Conservation (phyloP, 2,329 filamentous ascomycete species). For the Nigrospora osmanthi region DNA sequence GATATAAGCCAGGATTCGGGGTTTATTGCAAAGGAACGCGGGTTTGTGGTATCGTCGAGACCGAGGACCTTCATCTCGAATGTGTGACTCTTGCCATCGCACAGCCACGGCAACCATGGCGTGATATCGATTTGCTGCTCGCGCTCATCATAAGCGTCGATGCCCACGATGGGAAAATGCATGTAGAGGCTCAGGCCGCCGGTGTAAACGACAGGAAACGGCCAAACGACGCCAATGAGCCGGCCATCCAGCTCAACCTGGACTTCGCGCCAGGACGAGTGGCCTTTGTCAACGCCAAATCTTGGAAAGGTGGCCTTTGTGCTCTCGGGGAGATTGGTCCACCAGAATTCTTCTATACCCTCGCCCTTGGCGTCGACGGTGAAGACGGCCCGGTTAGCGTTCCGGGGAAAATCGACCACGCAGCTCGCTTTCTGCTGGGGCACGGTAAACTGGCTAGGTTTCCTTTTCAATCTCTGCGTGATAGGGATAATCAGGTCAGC, state of each 20-base stretch:
- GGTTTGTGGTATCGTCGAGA: constrained; percentile 46
- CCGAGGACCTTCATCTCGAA: constrained; percentile 64
- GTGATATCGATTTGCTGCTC: constrained; percentile 80
- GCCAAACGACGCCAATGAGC: constrained; percentile 68
- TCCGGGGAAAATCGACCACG: constrained; percentile 54
- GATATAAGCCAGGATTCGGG: constrained; percentile 68
- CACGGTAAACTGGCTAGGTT: constrained; percentile 59
- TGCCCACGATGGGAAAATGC: constrained; percentile 71
- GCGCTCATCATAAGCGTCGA: constrained; percentile 69
- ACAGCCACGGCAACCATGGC: constrained; percentile 63
- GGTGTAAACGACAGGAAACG: constrained; percentile 75
- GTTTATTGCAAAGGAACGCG: constrained; percentile 44
- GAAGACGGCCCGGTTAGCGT: constrained; percentile 62
- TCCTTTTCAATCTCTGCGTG: constrained; percentile 43
- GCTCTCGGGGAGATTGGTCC: constrained; percentile 64
- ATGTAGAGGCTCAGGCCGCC: constrained; percentile 73
- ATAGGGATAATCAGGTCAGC: constrained; percentile 59
- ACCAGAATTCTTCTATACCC: constrained; percentile 76
- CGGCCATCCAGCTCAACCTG: constrained; percentile 67
- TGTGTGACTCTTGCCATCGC: constrained; percentile 55
- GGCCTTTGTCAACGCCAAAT: constrained; percentile 55
- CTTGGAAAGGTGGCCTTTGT: constrained; percentile 50
- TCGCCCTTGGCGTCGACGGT: constrained; percentile 74
- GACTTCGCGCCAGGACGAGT: constrained; percentile 70
- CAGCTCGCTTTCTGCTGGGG: constrained; percentile 55